Evolutionary conservation across 176 grass and related monocot species (phyloP).

Genomic region (Avena sativa): DNA sequence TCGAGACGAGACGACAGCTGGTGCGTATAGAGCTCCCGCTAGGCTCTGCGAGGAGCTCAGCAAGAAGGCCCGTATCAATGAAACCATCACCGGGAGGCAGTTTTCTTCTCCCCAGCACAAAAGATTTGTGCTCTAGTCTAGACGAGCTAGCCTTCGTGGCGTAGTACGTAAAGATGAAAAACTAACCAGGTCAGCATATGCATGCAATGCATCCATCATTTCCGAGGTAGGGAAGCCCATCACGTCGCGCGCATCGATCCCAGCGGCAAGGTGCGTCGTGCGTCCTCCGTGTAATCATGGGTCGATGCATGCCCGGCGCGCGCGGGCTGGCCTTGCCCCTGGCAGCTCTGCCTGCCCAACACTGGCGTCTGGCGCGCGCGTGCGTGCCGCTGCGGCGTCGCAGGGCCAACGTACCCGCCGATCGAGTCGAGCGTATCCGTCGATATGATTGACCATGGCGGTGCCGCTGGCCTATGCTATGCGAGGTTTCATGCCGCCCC

Average conservation of each 20-base stretch:
- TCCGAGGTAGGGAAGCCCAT: conserved; percentile 1
- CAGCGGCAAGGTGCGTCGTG: background rate
- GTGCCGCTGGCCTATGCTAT: background rate
- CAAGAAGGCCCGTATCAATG: background rate
- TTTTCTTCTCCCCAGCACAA: background rate
- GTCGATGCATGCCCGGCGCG: conserved; percentile 36
- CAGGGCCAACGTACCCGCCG: background rate
- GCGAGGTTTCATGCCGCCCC: background rate
- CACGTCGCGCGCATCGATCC: conserved; percentile 40
- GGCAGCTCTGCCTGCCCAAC: background rate
- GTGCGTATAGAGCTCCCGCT: background rate
- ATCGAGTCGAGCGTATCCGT: background rate
- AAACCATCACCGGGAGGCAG: background rate
- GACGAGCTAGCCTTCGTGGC: background rate
- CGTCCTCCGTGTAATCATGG: conserved; percentile 45
- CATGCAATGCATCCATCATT: conserved; percentile 35
- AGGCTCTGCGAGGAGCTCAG: background rate
- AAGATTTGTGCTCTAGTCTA: background rate
- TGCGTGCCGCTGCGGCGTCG: conserved; percentile 9
- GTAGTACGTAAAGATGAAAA: background rate
- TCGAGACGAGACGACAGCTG: background rate
- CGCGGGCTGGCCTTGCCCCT: background rate
- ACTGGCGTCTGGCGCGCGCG: conserved; percentile 1
- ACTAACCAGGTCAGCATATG: background rate
- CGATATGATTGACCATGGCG: conserved; percentile 47